phyloP scores from a whole-genome alignment of 140 eudicot species.

The Flaveria floridana region DNA sequence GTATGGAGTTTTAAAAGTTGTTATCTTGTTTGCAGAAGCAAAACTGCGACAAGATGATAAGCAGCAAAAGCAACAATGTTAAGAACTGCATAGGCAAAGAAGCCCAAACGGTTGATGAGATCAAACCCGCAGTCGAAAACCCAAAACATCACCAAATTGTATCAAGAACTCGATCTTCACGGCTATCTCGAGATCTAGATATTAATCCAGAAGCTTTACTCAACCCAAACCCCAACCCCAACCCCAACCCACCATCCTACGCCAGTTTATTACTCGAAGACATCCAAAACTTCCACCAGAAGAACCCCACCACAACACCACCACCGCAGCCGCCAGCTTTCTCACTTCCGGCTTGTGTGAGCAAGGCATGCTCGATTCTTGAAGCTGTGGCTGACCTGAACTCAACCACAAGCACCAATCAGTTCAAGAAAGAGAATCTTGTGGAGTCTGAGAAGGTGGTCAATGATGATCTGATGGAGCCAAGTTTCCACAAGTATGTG shows the following conservation, averaged over 20 bases:
- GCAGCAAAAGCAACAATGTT: conserved; percentile 27
- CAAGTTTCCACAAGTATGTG: conserved; percentile 87
- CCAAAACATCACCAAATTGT: conserved; percentile 38
- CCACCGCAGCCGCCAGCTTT: not conserved
- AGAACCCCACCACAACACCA: conserved; percentile 17
- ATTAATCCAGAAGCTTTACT: conserved; percentile 54
- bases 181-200: conserved; percentile 85
- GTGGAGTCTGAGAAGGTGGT: conserved; percentile 67
- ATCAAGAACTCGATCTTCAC: conserved; percentile 66
- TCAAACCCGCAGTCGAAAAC: conserved; percentile 22
- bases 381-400: conserved; percentile 19
- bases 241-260: conserved; percentile 54
- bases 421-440: conserved; percentile 37
- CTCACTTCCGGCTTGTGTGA: conserved; percentile 39
- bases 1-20: not conserved
- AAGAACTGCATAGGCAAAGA: conserved; percentile 17
- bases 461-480: conserved; percentile 66
- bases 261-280: conserved; percentile 74
- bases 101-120: conserved; percentile 36
- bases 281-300: conserved; percentile 93
- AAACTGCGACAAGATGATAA: conserved; percentile 30
- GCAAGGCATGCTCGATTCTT: conserved; percentile 49
- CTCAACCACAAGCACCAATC: conserved; percentile 42
- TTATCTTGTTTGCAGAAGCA: conserved; percentile 37
- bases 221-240: conserved; percentile 45